Percentiles rank a stretch among this genome's conserved stretches.
phyloP scores from a whole-genome alignment of 257 asterid genomes.

The Solanum gracilifrons region DNA sequence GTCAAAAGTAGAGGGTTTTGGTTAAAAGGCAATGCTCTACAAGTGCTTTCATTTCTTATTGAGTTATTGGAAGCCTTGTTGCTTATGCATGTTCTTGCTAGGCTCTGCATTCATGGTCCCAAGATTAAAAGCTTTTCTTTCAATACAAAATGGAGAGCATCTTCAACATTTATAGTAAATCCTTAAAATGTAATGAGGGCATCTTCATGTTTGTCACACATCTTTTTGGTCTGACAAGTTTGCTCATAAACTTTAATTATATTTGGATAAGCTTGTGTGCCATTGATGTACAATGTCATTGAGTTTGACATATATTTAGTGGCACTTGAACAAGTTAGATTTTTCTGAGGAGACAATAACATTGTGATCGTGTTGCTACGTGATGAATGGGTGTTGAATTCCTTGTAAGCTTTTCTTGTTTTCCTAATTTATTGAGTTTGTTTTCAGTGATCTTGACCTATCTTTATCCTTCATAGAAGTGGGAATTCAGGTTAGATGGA shows the following conservation, averaged over 20 bases:
- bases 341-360: neutral
- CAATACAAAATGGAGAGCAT: neutral
- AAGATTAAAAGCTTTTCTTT: neutral
- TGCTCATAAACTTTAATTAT: neutral
- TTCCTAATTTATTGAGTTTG: neutral
- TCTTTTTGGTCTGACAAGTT: neutral
- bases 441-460: neutral
- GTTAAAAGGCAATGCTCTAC: neutral
- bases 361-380: neutral
- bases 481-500: neutral
- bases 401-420: neutral
- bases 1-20: neutral
- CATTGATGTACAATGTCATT: neutral
- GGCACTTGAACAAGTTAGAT: neutral
- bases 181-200: neutral
- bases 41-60: neutral
- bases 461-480: neutral
- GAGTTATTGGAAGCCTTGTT: neutral
- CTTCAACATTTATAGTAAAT: neutral
- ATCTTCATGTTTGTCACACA: neutral
- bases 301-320: neutral
- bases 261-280: neutral
- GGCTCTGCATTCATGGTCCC: neutral
- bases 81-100: neutral
- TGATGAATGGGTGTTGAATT: neutral